Base-by-base conservation (phyloP, 2,329 filamentous ascomycete species). In the Fusarium sp. region DNA sequence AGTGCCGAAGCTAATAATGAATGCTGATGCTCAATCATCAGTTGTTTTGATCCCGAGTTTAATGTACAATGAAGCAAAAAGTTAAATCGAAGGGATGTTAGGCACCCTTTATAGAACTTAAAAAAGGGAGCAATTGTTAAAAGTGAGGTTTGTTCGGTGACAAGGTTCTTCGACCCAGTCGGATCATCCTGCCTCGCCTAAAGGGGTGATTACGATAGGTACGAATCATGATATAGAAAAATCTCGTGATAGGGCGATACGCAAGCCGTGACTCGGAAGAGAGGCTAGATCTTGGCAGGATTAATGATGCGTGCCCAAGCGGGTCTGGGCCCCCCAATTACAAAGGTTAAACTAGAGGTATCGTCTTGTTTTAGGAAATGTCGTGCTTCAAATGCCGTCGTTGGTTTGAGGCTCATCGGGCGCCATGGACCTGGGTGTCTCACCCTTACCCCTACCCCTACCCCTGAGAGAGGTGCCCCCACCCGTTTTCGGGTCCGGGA, bases 351-450 rank as follows among this genome's bases (percentile, higher is more conserved):
- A 16, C 8, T 22, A 1, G 52, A 50, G 27, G 60, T 64, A 58
- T 64, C 59, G 59, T 24, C 37, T 39, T 62, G 29, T 35, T 54
- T 56, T 8, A 24, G 50, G 18, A 37, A 37, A 54, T 62, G 64
- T 54, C 60, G 68, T 65, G 61, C 65, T 69, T 41, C 69, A 74
- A 76, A 64, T 76, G 74, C 74, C 73, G 74, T 72, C 73, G 74
- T 72, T 39, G 43, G 48, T 35, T 68, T 76, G 74, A 76, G 74
- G 71, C 73, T 75, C 73, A 73, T 65, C 52, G 43, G 20, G 18
- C 43, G 63, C 60, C 37, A 56, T 35, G 64, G 41, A 41, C 54
- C 20, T 37, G 59, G 68, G 31, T 58, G n/a, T n/a, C n/a, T n/a
- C n/a, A n/a, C n/a, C n/a, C n/a, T n/a, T n/a, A n/a, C n/a, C n/a